These are phyloP conservation scores for Phytophthora podocarpi DNA, from an alignment of 352 stramenopile species.

Conservation along the genomic window DNA sequence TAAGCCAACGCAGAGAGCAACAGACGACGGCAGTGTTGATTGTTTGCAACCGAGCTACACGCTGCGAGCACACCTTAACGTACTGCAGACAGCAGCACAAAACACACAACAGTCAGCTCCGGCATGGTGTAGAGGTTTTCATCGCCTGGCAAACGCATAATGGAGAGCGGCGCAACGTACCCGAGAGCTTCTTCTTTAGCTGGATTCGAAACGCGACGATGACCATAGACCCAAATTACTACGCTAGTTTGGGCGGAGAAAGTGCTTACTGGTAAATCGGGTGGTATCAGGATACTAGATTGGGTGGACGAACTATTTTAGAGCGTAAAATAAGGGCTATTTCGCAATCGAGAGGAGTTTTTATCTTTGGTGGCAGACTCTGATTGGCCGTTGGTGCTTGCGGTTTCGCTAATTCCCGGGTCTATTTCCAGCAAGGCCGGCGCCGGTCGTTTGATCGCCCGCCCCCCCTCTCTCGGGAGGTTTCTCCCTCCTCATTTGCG, in stretches of 20 bases:
- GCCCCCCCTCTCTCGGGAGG: conserved; percentile 1
- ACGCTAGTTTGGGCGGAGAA: not conserved
- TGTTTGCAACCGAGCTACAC: conserved; percentile 21
- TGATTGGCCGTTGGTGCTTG: conserved; percentile 40
- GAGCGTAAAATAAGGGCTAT: conserved; percentile 26
- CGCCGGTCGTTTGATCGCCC: conserved; percentile 30
- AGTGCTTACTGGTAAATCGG: too few species aligned
- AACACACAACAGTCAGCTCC: conserved; percentile 6
- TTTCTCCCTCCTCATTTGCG: conserved; percentile 52
- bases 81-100: not conserved
- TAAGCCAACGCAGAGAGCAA: conserved; percentile 18
- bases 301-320: conserved; percentile 5
- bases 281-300: conserved; percentile 2
- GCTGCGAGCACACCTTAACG: conserved; percentile 3
- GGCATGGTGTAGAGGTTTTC: not conserved
- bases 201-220: not conserved
- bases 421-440: conserved; percentile 26
- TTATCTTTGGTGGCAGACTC: conserved; percentile 49
- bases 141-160: not conserved
- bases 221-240: not conserved
- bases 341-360: conserved; percentile 2
- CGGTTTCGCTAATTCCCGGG: conserved; percentile 32
- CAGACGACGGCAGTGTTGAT: conserved; percentile 16
- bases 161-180: conserved; percentile 11
- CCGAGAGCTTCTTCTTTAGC: conserved; percentile 1